These are phyloP conservation scores for Pestalotiopsis sp. DNA, from an alignment of 2,329 filamentous ascomycete species.

Conservation along the genomic window DNA sequence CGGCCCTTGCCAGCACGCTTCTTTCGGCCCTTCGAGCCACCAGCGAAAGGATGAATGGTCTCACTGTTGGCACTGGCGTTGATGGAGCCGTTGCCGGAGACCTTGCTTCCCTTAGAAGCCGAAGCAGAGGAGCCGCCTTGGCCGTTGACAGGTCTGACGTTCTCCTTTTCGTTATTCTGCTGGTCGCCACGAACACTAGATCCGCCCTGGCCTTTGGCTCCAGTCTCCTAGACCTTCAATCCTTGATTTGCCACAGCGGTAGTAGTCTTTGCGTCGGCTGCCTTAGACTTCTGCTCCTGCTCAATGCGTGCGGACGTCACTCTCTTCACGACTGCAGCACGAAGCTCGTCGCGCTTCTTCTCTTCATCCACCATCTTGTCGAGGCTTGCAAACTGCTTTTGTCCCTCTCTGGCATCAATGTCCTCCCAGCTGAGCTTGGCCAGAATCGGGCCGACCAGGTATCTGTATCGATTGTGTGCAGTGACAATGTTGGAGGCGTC, in stretches of 20 bases:
- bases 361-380: neutral
- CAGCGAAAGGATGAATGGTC: neutral
- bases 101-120: no score
- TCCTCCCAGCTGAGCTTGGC: slow-evolving; percentile 70
- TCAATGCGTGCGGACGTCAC: neutral
- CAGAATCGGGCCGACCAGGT: slow-evolving; percentile 66
- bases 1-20: slow-evolving; percentile 6
- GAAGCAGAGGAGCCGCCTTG: neutral
- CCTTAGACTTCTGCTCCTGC: neutral
- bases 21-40: neutral
- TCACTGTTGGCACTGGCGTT: neutral
- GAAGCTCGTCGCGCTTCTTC: slow-evolving; percentile 4
- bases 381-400: neutral
- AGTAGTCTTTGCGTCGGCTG: neutral
- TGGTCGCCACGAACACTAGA: neutral
- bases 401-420: slow-evolving; percentile 38
- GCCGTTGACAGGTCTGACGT: neutral
- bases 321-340: neutral
- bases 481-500: slow-evolving; percentile 65
- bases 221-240: slow-evolving; percentile 9
- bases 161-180: slow-evolving; percentile 4
- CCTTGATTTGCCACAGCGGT: neutral
- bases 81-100: no score
- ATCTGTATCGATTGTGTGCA: slow-evolving; percentile 71
- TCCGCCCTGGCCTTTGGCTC: neutral